These are phyloP conservation scores for Huntiella omanensis DNA, from an alignment of 2,329 filamentous ascomycete species.

Conservation along the genomic window DNA sequence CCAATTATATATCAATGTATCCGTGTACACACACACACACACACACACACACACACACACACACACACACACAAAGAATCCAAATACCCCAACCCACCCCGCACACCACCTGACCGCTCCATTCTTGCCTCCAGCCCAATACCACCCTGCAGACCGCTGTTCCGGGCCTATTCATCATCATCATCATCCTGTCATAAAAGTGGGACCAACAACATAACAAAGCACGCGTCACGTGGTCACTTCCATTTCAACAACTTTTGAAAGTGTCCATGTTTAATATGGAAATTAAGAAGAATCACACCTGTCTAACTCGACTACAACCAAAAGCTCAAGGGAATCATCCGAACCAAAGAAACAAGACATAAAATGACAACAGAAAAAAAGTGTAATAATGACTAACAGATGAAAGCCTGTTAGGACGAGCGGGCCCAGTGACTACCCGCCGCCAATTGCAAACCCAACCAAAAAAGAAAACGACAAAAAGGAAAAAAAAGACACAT, in stretches of 20 bases:
- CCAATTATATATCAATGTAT: no score
- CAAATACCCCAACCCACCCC: no score
- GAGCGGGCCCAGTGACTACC: no score
- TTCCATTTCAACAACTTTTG: not conserved
- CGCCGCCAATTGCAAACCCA: no score
- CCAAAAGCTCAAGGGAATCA: not conserved
- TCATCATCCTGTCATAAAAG: not conserved
- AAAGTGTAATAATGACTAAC: not conserved
- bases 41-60: no score
- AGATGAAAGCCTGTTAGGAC: not conserved
- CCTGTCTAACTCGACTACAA: no score
- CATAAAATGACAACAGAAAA: not conserved
- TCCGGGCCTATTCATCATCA: no score
- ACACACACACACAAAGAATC: no score
- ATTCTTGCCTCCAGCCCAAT: no score
- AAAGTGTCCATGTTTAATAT: not conserved
- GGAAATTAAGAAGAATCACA: not conserved
- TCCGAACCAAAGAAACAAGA: not conserved
- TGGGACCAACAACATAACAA: not conserved
- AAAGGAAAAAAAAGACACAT: not conserved
- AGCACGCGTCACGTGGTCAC: not conserved
- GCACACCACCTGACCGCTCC: no score
- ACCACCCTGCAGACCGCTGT: no score
- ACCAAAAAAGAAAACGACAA: not conserved
- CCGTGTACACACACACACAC: no score